Conservation (phyloP, 208 protist species). For the Naegleria lovaniensis region DNA sequence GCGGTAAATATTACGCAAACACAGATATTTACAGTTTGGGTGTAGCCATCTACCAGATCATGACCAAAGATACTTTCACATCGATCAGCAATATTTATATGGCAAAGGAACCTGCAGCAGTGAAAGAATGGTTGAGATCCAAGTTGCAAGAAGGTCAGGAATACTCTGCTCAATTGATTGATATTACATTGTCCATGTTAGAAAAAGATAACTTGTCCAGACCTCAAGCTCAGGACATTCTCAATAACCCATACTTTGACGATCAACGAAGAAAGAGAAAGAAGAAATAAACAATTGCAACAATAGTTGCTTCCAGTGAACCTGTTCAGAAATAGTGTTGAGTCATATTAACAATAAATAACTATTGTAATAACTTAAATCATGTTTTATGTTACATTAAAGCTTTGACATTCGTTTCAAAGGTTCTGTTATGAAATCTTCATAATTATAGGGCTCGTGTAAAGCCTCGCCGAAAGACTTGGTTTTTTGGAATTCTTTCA, state of each 20-base stretch:
- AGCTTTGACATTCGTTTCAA: background rate
- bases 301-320: no score
- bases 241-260: background rate
- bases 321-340: no score
- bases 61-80: background rate
- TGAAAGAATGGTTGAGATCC: background rate
- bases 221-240: background rate
- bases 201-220: background rate
- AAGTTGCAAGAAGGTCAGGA: background rate
- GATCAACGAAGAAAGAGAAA: no score
- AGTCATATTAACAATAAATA: no score
- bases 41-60: background rate
- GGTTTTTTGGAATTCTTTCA: background rate
- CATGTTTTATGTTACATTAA: background rate
- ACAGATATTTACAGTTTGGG: slow-evolving; percentile 7
- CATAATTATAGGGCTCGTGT: background rate
- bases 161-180: background rate
- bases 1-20: background rate
- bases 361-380: background rate
- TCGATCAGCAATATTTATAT: background rate
- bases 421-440: background rate
- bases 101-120: background rate
- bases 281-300: no score
- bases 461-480: background rate
- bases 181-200: background rate